Evolutionary conservation across 1,139 yeast species (phyloP), one percentile per base, ranked within the genome.

Genomic region (Pichia sp.): DNA sequence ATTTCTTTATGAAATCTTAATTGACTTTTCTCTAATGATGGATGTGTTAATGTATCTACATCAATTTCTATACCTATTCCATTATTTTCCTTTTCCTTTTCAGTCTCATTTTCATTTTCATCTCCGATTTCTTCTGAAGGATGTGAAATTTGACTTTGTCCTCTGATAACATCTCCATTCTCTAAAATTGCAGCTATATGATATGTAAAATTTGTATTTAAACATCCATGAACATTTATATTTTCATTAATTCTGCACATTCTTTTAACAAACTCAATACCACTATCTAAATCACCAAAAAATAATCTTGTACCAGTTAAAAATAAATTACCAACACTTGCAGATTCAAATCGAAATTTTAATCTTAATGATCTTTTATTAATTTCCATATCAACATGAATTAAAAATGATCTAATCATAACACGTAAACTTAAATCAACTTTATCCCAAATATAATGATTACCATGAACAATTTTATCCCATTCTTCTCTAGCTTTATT

Each of bases 91-190:
- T 9, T 9, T 6, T 6, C 28, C 5, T 33, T 12, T 4, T 31
- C 41, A 1, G 12, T n/a, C 4, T 26, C 25, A 10, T 35, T 26
- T 9, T 35, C n/a, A 11, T 16, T 16, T 6, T 26, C 24, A 3
- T 20, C 39, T 2, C 24, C 16, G 16, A 16, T 16, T 16, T 16
- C 16, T 16, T 16, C 16, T 16, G 16, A 16, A 2, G 97, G 97
- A 63, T 90, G 97, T 0, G 96, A 87, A 8, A 90, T 90, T 58
- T 89, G 96, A 4, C 94, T 83, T 62, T 90, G 97, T n/a, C 97
- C 97, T 0, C 94, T 84, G 32, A 90, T 83, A 3, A 84, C 69
- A 7, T 76, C 68, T 1, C 94, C 96, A 62, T 87, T 77, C 34
- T 70, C 68, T 35, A 90, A 67, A 33, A 76, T 56, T 0, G 96